These are phyloP conservation scores for Blumeria graminis DNA, from an alignment of 2,329 filamentous ascomycete species.

Conservation along the genomic window DNA sequence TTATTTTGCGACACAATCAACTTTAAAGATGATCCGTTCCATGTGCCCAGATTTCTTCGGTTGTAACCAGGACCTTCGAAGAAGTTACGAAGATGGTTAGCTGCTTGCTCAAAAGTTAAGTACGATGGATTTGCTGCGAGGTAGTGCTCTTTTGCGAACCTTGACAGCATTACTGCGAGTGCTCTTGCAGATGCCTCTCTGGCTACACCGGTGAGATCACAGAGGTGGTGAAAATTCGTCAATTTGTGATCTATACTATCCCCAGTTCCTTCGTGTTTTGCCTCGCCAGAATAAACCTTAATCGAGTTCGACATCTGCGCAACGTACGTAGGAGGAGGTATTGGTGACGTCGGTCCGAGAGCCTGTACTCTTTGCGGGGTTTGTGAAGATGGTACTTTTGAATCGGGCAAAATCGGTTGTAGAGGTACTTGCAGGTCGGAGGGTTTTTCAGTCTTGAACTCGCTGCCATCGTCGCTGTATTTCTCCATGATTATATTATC, in stretches of 20 bases:
- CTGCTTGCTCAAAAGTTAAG: background rate
- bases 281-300: background rate
- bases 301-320: background rate
- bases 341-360: background rate
- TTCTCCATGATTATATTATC: background rate
- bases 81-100: constrained; percentile 2
- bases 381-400: background rate
- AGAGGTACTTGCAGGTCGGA: background rate
- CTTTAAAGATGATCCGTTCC: constrained; percentile 1
- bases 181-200: background rate
- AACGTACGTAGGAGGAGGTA: background rate
- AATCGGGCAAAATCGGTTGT: background rate
- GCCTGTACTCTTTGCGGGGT: background rate
- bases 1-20: background rate
- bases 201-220: background rate
- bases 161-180: constrained; percentile 2
- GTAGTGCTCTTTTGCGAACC: constrained; percentile 2
- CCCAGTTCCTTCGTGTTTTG: background rate
- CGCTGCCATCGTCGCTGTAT: background rate
- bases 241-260: constrained; percentile 2
- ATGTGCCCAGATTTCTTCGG: background rate
- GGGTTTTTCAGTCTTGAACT: background rate
- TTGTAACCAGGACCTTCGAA: constrained; percentile 3
- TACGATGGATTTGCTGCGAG: background rate
- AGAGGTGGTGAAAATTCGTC: constrained; percentile 2